phyloP scores from a whole-genome alignment of 495 filamentous ascomycete species.

The Amphirosellinia nigrospora region DNA sequence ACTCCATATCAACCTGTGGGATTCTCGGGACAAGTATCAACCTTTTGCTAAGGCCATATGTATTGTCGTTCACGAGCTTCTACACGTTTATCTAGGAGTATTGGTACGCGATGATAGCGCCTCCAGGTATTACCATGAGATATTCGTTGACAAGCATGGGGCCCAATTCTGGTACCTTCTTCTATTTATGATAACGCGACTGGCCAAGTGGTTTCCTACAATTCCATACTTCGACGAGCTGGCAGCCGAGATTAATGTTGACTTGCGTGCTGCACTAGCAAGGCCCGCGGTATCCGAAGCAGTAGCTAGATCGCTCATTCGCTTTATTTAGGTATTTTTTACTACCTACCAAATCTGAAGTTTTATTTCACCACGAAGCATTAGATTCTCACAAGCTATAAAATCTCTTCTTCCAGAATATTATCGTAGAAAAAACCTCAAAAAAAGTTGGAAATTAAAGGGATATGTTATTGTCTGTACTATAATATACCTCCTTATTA shows the following conservation, averaged over 20 bases:
- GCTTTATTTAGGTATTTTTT: too few species aligned
- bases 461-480: too few species aligned
- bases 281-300: not conserved
- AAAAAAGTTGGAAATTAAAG: too few species aligned
- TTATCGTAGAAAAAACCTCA: too few species aligned
- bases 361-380: too few species aligned
- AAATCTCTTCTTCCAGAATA: too few species aligned
- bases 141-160: not conserved
- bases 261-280: not conserved
- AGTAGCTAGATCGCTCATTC: not conserved
- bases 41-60: not conserved
- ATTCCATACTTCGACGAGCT: not conserved
- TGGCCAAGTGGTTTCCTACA: not conserved
- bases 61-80: not conserved
- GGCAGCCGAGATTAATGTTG: not conserved
- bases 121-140: not conserved
- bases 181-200: not conserved
- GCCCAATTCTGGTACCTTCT: constrained; percentile 6
- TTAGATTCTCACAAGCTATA: too few species aligned
- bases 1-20: too few species aligned
- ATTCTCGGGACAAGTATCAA: too few species aligned
- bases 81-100: not conserved
- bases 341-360: not conserved
- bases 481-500: too few species aligned
- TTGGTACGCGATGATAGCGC: not conserved